These are phyloP conservation scores for Benincasa hispida DNA, from an alignment of 306 rosid species.

Conservation along the genomic window DNA sequence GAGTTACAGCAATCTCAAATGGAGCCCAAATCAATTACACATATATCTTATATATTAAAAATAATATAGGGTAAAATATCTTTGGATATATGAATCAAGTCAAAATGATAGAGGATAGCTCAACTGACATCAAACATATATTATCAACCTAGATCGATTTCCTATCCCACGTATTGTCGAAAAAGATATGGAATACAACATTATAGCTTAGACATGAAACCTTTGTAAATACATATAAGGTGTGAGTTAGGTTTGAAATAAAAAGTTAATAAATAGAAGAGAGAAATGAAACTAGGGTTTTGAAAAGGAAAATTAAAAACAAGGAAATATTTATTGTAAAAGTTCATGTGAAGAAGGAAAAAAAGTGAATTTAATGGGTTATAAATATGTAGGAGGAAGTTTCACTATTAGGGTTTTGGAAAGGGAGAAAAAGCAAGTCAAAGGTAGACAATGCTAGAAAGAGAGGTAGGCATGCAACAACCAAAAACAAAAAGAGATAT, in stretches of 20 bases:
- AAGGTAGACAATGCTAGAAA: not conserved
- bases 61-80: too few species aligned
- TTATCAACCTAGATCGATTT: too few species aligned
- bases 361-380: not conserved
- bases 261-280: too few species aligned
- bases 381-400: not conserved
- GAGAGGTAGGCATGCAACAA: not conserved
- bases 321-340: not conserved
- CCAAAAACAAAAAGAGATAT: not conserved
- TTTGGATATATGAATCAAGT: too few species aligned
- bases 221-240: not conserved
- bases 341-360: not conserved
- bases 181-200: too few species aligned
- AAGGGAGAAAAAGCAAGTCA: not conserved
- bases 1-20: too few species aligned
- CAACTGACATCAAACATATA: too few species aligned
- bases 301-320: not conserved
- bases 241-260: too few species aligned
- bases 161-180: too few species aligned
- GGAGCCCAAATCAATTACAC: too few species aligned
- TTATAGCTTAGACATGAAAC: not conserved
- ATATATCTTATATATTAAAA: too few species aligned
- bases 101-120: too few species aligned
- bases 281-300: not conserved
- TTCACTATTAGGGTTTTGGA: not conserved